Base-by-base conservation (phyloP, 2,329 filamentous ascomycete species). In the Fusarium pilosicola region DNA sequence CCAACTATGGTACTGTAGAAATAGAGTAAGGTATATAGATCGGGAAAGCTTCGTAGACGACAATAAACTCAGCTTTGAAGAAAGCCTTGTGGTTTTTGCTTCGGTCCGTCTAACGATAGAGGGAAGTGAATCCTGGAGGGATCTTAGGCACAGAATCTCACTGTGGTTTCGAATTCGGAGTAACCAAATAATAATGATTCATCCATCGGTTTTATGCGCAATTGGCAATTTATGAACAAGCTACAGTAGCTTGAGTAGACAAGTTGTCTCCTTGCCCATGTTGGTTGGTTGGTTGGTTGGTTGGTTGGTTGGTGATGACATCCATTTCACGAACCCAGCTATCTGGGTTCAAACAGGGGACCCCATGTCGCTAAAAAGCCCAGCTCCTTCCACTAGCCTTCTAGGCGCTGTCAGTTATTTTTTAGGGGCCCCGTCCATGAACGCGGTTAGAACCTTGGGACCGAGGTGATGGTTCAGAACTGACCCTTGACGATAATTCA, bases 371-470 rank as follows among this genome's bases (percentile, higher is more conserved):
- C 32, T 15, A 54, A 30, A 63, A 51, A 44, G 36, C 26, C 48
- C 61, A 51, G 65, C 34, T 58, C 41, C 56, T 73, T 73, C 65
- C 44, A 67, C 70, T 46, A 46, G 65, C 22, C 41, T 71, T 73
- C 70, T 73, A 73, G 70, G 70, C 46, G 70, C 70, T 63, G 69
- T 60, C 51, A 65, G 38, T 10, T 60, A 30, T 39, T 59, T 15
- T 32, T 28, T 56, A 44, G 64, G 64, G 38, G n/a, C 24, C 41
- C 49, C 30, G 32, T 65, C 30, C 13, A 36, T 38, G 14, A 39
- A 45, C 41, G 36, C 44, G 51, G 41, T 45, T 44, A 65, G 60
- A 62, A 30, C 45, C 45, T 22, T 17, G 41, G 61, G 62, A 39
- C 60, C 58, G 20, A 28, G 30, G 11, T 14, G 32, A 17, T 20